Percentiles rank a stretch among this genome's conserved stretches.
Evolutionary conservation across 768 basidiomycete genomes (phyloP).

Genomic region (Russula dissimulans): DNA sequence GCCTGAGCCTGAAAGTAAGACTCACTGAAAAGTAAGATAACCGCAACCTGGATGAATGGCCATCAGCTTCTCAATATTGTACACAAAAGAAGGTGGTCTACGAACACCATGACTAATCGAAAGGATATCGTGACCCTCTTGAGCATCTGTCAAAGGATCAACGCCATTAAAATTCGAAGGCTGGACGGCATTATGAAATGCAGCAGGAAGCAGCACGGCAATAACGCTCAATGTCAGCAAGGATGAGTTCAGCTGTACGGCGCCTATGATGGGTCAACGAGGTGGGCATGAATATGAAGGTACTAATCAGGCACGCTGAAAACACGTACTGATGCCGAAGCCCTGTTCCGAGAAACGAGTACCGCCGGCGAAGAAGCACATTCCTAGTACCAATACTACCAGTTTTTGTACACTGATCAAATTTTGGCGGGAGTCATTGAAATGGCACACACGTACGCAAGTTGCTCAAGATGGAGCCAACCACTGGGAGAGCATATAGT

Average conservation of each 20-base stretch:
- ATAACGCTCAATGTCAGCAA: conserved; percentile 71
- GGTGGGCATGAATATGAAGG: neutral
- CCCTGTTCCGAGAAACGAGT: conserved; percentile 71
- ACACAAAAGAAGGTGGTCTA: neutral
- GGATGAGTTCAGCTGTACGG: conserved; percentile 68
- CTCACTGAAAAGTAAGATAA: conserved; percentile 46
- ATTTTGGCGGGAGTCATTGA: neutral
- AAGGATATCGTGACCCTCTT: conserved; percentile 36
- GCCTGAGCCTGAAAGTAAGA: conserved; percentile 3
- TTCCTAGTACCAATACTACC: conserved; percentile 70
- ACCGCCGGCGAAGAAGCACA: conserved; percentile 84
- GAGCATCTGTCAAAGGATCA: conserved; percentile 20
- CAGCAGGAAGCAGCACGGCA: conserved; percentile 69
- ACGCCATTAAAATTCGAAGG: conserved; percentile 11
- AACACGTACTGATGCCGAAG: conserved; percentile 56
- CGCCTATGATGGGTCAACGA: conserved; percentile 26
- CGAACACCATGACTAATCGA: conserved; percentile 45
- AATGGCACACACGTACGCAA: conserved; percentile 25
- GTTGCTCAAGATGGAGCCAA: conserved; percentile 41
- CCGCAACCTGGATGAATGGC: conserved; percentile 31
- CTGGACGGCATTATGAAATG: conserved; percentile 54
- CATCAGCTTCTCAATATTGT: neutral
- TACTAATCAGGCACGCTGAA: neutral
- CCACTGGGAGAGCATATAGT: conserved; percentile 24
- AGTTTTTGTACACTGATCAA: neutral